Conservation (phyloP, 164 flowering plant species). For the Berberis thunbergii region DNA sequence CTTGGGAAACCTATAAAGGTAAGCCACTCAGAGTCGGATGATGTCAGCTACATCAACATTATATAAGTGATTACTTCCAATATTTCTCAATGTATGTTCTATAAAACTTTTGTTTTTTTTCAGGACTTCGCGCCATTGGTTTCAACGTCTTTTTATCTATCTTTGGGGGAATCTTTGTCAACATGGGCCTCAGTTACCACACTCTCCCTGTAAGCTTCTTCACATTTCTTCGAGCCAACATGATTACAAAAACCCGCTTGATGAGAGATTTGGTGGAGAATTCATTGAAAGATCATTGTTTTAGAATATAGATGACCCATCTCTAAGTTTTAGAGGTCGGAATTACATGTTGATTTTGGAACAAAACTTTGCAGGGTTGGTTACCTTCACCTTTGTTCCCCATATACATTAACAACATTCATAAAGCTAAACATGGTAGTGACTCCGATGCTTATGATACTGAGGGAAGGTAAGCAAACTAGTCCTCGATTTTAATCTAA, state of each 20-base stretch:
- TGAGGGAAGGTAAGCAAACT: conserved; percentile 55
- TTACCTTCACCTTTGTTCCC: conserved; percentile 68
- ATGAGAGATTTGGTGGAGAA: not conserved
- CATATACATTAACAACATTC: conserved; percentile 69
- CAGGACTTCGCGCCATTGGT: conserved; percentile 27
- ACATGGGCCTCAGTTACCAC: conserved; percentile 47
- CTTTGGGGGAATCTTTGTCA: conserved; percentile 34
- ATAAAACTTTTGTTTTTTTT: not conserved
- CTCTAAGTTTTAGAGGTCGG: not conserved
- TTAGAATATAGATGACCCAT: not conserved
- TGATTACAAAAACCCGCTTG: not conserved
- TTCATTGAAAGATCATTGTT: not conserved
- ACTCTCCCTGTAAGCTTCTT: conserved; percentile 57
- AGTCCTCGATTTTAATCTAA: not conserved
- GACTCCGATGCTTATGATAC: conserved; percentile 69
- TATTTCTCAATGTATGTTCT: not conserved
- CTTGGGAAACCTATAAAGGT: conserved; percentile 5
- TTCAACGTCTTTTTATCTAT: conserved; percentile 45
- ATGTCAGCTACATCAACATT: not conserved
- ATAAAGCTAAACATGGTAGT: conserved; percentile 80
- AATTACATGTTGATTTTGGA: not conserved
- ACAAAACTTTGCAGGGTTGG: conserved; percentile 46
- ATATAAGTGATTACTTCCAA: not conserved
- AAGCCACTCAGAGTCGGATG: not conserved
- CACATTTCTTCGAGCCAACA: not conserved